Base-by-base conservation (phyloP, 257 asterid species). In the Lantana camara region DNA sequence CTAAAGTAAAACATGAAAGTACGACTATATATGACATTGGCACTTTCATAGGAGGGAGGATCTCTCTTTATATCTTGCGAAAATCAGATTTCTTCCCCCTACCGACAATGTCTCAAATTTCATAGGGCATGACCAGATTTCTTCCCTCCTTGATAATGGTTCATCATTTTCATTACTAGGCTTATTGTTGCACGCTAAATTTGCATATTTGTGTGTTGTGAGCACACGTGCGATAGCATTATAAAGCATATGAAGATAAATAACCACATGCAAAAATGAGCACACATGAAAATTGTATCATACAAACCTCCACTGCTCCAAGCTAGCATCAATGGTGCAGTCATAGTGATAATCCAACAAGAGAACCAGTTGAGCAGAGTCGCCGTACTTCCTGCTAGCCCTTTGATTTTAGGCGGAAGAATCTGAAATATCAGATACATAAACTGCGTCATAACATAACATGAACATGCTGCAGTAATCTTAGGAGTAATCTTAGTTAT, bases 291-390 rank as follows among this genome's bases (percentile, higher is more conserved):
- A 34, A 58, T 30, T 1, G 32, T 19, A 49, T 14, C 49, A 59
- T 46, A 72, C 72, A 14, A 42, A 87, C 95, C 95, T 84, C 85
- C 87, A 48, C 84, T 68, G 83, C 87, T 84, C 95, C 89, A 80
- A 60, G 67, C 61, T 35, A 87, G 81, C 15, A 82, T 60, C 73
- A 84, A 73, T 7, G 89, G 89, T 2, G 89, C 89, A 24, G 95
- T 71, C 82, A 82, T 72, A 8, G 80, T 67, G 32, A 84, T 53
- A 62, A 84, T 22, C 83, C 80, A 87, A 0, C 87, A 87, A 61
- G 44, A 22, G 56, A 76, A 78, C 87, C 91, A 87, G 75, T 82
- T 87, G 16, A 48, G 41, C 77, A 84, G 66, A 49, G 89, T 69
- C 0, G 81, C 80, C 30, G 78, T 71, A 61, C 91, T 84, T 62